Evolutionary conservation across 176 grass and related monocot genomes (phyloP), one percentile per base, ranked within the genome.

Genomic region (Hyparrhenia diplandra): DNA sequence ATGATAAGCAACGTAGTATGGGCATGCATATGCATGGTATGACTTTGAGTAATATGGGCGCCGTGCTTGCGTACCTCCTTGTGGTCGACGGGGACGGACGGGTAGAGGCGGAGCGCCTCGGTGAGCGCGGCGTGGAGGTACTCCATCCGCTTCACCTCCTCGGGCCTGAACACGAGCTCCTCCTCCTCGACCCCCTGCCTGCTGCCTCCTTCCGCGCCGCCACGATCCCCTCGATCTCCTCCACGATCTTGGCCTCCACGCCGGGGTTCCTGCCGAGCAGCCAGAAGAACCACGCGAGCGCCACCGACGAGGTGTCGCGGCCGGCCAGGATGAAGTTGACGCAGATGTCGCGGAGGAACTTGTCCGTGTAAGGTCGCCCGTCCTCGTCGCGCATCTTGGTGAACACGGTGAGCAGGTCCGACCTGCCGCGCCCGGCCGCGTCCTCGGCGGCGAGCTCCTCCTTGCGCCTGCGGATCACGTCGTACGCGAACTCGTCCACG

Each of bases 231-330:
- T 78, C 82, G 21, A 98, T 8, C 84, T 98, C 95, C 20, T 76
- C 75, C 3, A 98, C 46, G 55, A 98, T 95, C 65, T 64, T 93
- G 24, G 28, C 75, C 83, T 98, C 95, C 10, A 91, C 90, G 45
- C 39, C 52, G 7, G 84, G 82, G 84, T 92, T 82, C 63, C 75
- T 81, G 61, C 63, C 74, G 21, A 98, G 88, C 62, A 98, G 86
- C 95, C 95, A 98, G 88, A 98, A 98, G 88, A 98, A 98, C 95
- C 95, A 98, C 2, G 95, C 88, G 51, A 98, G 88, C 80, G 95
- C 95, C 25, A 98, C 95, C 8, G 95, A 98, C 27, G 95, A 98
- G 16, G 95, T 98, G 90, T 98, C 95, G 35, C 95, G 84, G 3
- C 95, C 95, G 14, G 95, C 95, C 59, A 98, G 85, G 64, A 98